Base-by-base conservation (phyloP, 1,284 basidiomycete genomes). In the Sporisorium reilianum region DNA sequence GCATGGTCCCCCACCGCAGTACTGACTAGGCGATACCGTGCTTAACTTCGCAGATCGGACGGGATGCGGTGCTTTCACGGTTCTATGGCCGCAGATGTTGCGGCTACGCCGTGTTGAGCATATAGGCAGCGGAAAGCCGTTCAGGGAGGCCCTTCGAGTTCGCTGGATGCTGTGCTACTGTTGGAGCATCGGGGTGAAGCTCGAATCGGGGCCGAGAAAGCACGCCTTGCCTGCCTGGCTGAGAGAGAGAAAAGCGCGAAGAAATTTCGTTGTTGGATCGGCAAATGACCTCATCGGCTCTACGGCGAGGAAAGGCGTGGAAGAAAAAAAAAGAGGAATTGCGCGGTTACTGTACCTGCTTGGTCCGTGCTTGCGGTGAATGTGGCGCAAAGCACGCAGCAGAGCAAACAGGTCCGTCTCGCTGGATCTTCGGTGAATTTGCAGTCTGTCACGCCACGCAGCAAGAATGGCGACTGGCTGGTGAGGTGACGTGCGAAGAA, bases 1-100 rank as follows among this genome's bases (percentile, higher is more conserved):
- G 87, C 88, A 89, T 91, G 90, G 90, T 91, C 90, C 90, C 90
- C 90, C 90, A 91, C 90, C 89, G 87, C 90, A 90, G 90, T 91
- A 91, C 90, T 91, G 89, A 90, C 90, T 90, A 86, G 88, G 89
- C 89, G 88, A 90, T 89, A 90, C 89, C 89, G 88, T 87, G 89
- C 88, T 91, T 91, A 89, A 90, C 89, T 90, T 88, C 89, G 88
- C 89, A 90, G 90, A 90, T 91, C 89, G 85, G 90, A 90, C 89
- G 88, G 90, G 90, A 91, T 91, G 90, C 89, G 88, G 89, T 90
- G 89, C 88, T 91, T 90, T 90, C 89, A 88, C 86, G 88, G 89
- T 90, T 89, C 89, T 90, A 89, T 91, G 89, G 89, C 89, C 89
- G 87, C 90, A 89, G 89, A 90, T 90, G 66, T 44, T 23, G 30